Conservation (phyloP, 75 land plant genomes). For the Ceratopteris richardii region DNA sequence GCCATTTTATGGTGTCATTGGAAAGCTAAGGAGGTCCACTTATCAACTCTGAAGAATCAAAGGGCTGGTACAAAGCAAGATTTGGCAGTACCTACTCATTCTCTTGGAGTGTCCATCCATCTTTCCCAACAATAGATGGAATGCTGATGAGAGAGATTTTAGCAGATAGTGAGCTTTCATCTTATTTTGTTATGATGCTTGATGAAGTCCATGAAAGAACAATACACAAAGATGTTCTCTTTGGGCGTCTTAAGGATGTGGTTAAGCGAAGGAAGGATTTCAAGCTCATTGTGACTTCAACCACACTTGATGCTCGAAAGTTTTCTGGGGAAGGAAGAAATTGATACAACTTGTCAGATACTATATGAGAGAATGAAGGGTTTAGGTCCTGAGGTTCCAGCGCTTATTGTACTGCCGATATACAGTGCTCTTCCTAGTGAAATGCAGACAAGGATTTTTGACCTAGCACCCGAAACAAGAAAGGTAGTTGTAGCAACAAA, state of each 20-base stretch:
- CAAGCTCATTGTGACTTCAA: constrained; percentile 8
- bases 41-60: too few species aligned
- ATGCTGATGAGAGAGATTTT: constrained; percentile 71
- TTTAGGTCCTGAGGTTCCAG: constrained; percentile 81
- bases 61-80: too few species aligned
- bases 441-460: constrained; percentile 81
- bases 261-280: constrained; percentile 49
- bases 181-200: constrained; percentile 23
- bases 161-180: constrained; percentile 45
- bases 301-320: constrained; percentile 73
- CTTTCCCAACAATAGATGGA: too few species aligned
- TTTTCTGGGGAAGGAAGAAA: constrained; percentile 86
- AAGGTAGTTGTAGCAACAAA: constrained; percentile 92
- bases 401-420: constrained; percentile 68
- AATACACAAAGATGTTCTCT: constrained; percentile 62
- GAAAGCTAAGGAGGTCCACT: too few species aligned
- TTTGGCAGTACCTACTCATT: too few species aligned
- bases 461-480: constrained; percentile 73
- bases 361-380: constrained; percentile 80
- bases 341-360: constrained; percentile 83
- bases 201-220: constrained; percentile 87
- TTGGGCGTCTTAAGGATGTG: constrained; percentile 28
- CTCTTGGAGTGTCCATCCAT: too few species aligned
- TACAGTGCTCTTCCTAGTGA: constrained; percentile 82
- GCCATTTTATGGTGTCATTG: too few species aligned